A percentile compares a stretch with the other conserved stretches of the same genome.
Evolutionary conservation across 2,329 filamentous ascomycete genomes (phyloP).

Genomic region (Xylaria hypoxylon): DNA sequence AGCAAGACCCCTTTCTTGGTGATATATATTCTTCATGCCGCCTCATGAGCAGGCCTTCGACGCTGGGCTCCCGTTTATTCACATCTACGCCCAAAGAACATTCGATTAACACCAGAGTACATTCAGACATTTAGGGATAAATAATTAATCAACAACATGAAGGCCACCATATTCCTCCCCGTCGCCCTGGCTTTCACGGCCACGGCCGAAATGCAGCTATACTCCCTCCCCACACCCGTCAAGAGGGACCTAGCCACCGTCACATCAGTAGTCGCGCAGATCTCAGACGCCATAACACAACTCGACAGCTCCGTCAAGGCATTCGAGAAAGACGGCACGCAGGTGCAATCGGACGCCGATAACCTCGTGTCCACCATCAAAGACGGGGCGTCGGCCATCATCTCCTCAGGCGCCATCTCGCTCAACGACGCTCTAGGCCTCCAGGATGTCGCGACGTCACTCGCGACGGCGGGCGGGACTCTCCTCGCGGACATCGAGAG

Average conservation of each 20-base stretch:
- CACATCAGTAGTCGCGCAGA: slow-evolving; percentile 41
- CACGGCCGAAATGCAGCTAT: slow-evolving; percentile 39
- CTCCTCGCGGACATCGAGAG: slow-evolving; percentile 40
- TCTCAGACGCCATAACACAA: slow-evolving; percentile 44
- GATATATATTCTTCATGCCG: slow-evolving; percentile 23
- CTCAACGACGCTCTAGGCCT: slow-evolving; percentile 39
- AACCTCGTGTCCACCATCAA: slow-evolving; percentile 43
- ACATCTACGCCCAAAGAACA: neutral
- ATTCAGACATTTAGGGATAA: neutral
- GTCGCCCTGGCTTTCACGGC: slow-evolving; percentile 44
- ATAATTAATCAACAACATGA: slow-evolving; percentile 40
- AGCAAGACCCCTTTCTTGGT: neutral
- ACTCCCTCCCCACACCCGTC: slow-evolving; percentile 34
- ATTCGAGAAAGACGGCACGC: slow-evolving; percentile 43
- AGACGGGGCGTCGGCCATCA: slow-evolving; percentile 38
- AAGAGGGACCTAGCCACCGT: slow-evolving; percentile 43
- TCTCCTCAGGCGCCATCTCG: slow-evolving; percentile 24
- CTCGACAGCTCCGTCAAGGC: slow-evolving; percentile 49
- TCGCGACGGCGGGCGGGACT: slow-evolving; percentile 29
- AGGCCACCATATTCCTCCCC: slow-evolving; percentile 41
- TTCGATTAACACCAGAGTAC: neutral
- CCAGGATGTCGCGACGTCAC: slow-evolving; percentile 27
- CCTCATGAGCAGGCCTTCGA: neutral
- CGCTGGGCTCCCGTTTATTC: neutral
- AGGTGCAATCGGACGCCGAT: slow-evolving; percentile 43